Evolutionary conservation across 352 stramenopile genomes (phyloP), one percentile per base, ranked within the genome.

Genomic region (Phytopythium sindhum): DNA sequence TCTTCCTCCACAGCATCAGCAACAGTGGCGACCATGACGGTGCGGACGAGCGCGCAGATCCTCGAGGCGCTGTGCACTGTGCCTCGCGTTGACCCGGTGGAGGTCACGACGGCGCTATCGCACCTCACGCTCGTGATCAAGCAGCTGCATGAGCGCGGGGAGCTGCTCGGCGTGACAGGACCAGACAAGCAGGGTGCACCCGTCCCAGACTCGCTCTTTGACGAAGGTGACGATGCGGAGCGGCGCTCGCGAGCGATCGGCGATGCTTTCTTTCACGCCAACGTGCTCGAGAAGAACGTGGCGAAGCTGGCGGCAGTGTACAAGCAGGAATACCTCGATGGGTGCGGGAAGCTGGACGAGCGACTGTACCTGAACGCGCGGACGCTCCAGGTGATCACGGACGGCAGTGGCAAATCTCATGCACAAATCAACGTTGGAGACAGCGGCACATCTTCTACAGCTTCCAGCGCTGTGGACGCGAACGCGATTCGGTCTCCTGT

Each of bases 321-420:
- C 67, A 56, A 70, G 8, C 48, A 69, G 15, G 70, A 77, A n/a
- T 87, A 85, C 37, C 39, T 90, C 5, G 65, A 70, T 35, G 62
- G 73, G 4, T 81, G 70, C 69, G 69, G 81, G 12, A 82, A 86
- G 58, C 61, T 90, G 19, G 80, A 90, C 48, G 81, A 90, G 44
- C 72, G 75, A 2, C 77, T 89, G 37, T 89, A 81, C 65, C 31
- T 88, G 37, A 66, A 88, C 64, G 42, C 61, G 14, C 42, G 35
- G 4, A 63, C 69, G 23, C 67, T 70, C 52, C 63, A 70, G 9
- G 69, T 74, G 8, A 70, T 88, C 19, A 76, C 84, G 59, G 78
- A 68, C 6, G 23, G 26, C 19, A 28, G 17, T 14, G 1, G 14
- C 50, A 39, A 39, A 15, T 37, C 29, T 1, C 3, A 39, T 11